phyloP scores from a whole-genome alignment of 768 basidiomycete genomes.

The Rhizopogon vesiculosus region DNA sequence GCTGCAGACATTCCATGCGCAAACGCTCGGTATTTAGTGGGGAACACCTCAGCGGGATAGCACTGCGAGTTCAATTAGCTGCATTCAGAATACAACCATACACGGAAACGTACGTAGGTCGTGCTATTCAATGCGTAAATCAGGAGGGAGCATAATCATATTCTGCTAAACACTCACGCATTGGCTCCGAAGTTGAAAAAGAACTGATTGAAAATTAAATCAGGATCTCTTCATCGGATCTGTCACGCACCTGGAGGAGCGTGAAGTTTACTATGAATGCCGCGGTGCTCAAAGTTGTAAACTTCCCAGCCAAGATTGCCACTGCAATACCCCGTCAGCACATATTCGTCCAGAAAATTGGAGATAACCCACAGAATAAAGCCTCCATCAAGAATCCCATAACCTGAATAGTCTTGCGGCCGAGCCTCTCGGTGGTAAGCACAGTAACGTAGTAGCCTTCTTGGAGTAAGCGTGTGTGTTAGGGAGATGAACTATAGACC shows the following conservation, averaged over 20 bases:
- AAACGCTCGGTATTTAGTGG: conserved; percentile 66
- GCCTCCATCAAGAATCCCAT: conserved; percentile 71
- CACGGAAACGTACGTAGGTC: conserved; percentile 39
- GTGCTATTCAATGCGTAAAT: conserved; percentile 30
- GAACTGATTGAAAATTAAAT: conserved; percentile 34
- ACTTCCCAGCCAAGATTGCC: conserved; percentile 64
- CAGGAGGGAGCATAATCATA: background rate
- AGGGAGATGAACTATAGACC: conserved; percentile 1
- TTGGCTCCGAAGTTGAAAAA: conserved; percentile 85
- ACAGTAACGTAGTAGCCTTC: conserved; percentile 67
- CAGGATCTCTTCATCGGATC: background rate
- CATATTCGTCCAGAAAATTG: conserved; percentile 1
- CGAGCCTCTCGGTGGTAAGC: conserved; percentile 66
- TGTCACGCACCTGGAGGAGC: conserved; percentile 46
- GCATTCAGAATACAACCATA: background rate
- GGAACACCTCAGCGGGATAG: conserved; percentile 78
- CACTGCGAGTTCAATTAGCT: conserved; percentile 31
- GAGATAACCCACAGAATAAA: conserved; percentile 47
- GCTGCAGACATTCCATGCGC: conserved; percentile 78
- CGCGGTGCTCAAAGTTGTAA: conserved; percentile 48
- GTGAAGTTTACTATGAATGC: conserved; percentile 72
- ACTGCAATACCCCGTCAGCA: conserved; percentile 29
- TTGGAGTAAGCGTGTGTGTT: background rate
- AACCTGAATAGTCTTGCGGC: conserved; percentile 72
- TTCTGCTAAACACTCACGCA: conserved; percentile 32